Conservation (phyloP, 2,329 filamentous ascomycete species). For the Magnaporthiopsis poae region DNA sequence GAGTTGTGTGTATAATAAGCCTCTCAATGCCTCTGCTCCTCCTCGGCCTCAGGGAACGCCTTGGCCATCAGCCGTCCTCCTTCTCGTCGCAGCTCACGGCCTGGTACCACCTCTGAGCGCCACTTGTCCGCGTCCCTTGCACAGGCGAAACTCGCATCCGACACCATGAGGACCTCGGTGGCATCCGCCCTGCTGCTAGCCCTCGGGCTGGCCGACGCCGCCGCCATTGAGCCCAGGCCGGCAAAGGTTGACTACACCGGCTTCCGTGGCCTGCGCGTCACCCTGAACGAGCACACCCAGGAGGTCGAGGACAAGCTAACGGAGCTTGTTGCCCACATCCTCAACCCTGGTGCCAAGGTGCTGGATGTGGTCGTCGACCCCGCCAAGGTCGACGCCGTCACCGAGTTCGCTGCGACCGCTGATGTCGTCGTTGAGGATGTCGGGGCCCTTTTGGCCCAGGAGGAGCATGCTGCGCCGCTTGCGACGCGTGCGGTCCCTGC, state of each 20-base stretch:
- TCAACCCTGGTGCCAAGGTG: slow-evolving; percentile 6
- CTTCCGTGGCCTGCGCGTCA: slow-evolving; percentile 6
- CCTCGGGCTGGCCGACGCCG: slow-evolving; percentile 5
- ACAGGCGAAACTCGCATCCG: neutral
- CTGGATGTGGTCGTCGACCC: slow-evolving; percentile 7
- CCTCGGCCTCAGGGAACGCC: neutral
- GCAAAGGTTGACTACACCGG: slow-evolving; percentile 6
- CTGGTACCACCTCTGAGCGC: neutral
- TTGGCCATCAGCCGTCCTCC: neutral
- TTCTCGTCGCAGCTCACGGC: neutral
- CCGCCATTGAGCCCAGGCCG: neutral
- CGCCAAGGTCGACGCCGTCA: slow-evolving; percentile 3
- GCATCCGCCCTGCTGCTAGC: slow-evolving; percentile 6
- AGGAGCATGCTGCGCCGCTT: neutral
- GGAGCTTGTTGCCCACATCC: slow-evolving; percentile 6
- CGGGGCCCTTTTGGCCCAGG: neutral
- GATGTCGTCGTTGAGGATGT: slow-evolving; percentile 5
- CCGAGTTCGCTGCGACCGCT: neutral
- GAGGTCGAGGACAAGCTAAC: slow-evolving; percentile 8
- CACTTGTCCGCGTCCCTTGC: neutral
- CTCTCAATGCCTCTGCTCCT: neutral
- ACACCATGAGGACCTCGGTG: slow-evolving; percentile 5
- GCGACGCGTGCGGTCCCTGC: slow-evolving; percentile 8
- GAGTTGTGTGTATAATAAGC: neutral
- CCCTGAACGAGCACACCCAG: slow-evolving; percentile 2